Evolutionary conservation across 495 filamentous ascomycete genomes (phyloP), one percentile per base, ranked within the genome.

Genomic region (Penicillium canariense): DNA sequence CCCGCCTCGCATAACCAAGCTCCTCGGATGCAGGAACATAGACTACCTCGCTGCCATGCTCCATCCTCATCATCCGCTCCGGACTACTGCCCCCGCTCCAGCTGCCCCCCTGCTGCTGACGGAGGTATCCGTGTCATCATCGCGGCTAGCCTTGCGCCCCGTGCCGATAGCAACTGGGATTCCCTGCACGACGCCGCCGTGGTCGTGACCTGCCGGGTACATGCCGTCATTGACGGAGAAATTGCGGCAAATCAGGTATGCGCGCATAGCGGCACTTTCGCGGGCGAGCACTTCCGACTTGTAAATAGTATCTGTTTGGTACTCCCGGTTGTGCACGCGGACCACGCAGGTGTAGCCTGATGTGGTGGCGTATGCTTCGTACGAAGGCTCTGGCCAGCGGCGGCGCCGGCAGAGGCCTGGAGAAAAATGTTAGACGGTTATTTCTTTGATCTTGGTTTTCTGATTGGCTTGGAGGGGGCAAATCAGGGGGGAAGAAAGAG

Each of bases 161-260:
- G 81, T 82, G 14, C 84, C 84, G 69, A 87, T 87, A 5, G 85
- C 81, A 35, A 84, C 90, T 39, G 91, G 91, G 36, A 94, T 77
- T 34, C 91, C 91, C 81, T 96, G 91, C 67, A 94, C 81, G 42
- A 91, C 85, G 22, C 89, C 89, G 27, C 78, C 77, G 39, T 84
- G 80, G 75, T 90, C 77, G 75, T 89, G 77, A 67, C 89, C 75
- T 68, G 83, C 79, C 5, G 84, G 84, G 55, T 83, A 85, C 90
- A 92, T 95, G 73, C 93, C 93, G 63, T 96, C 94, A 71, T 96
- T 97, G 69, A 96, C 87, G 55, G 93, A 97, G 77, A 98, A 97
- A 76, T 96, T 96, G 68, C 93, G 88, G 79, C 94, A 98, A 55
- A 97, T 93, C 78, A 96, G 88, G 74, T 96, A 98, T 54, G 94